Evolutionary conservation across 805 yeast species (phyloP).

Genomic region (Jamesozyma hellenica): DNA sequence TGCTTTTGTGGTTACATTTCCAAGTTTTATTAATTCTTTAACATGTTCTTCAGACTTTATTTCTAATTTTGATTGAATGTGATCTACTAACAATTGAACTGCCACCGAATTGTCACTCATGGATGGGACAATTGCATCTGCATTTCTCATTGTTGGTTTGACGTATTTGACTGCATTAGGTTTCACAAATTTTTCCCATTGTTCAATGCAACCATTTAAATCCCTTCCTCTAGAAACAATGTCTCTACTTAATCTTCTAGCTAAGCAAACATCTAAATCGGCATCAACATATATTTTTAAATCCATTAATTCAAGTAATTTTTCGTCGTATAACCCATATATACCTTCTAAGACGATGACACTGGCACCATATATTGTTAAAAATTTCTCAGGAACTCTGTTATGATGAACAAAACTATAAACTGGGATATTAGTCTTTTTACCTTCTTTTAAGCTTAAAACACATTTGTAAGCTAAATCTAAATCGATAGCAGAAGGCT

Average conservation of each 20-base stretch:
- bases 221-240: conserved; percentile 81
- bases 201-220: conserved; percentile 67
- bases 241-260: conserved; percentile 80
- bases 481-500: conserved; percentile 75
- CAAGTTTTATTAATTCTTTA: conserved; percentile 45
- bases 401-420: conserved; percentile 57
- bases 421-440: conserved; percentile 54
- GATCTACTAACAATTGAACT: conserved; percentile 66
- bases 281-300: conserved; percentile 87
- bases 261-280: conserved; percentile 84
- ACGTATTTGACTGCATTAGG: conserved; percentile 78
- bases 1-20: conserved; percentile 10
- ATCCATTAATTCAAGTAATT: conserved; percentile 68
- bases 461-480: conserved; percentile 61
- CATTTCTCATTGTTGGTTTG: conserved; percentile 52
- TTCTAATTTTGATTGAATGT: conserved; percentile 61
- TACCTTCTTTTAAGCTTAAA: conserved; percentile 58
- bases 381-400: conserved; percentile 51
- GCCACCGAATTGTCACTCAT: conserved; percentile 80
- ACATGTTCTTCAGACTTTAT: conserved; percentile 61
- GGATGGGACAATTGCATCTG: conserved; percentile 85
- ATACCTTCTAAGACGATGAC: conserved; percentile 90
- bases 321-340: conserved; percentile 63
- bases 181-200: conserved; percentile 86
- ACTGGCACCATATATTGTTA: conserved; percentile 85